A percentile compares a stretch with the other conserved stretches of the same genome.
Conservation (phyloP, 805 yeast genomes). For the Candida ovalis region DNA sequence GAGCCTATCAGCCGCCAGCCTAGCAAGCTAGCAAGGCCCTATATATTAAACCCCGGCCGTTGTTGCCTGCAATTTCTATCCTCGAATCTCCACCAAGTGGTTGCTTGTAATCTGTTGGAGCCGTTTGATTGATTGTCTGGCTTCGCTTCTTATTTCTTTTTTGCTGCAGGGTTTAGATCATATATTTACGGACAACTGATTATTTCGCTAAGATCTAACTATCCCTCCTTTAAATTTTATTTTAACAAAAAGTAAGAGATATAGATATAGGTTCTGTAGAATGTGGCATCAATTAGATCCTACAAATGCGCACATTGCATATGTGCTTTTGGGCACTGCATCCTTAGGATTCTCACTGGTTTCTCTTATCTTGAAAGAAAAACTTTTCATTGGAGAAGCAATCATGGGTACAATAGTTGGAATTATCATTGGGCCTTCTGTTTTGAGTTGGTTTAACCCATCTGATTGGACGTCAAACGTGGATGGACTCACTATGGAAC, state of each 20-base stretch:
- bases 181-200: too few species aligned
- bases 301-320: conserved; percentile 70
- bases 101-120: not conserved
- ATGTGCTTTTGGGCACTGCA: conserved; percentile 83
- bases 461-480: conserved; percentile 58
- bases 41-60: too few species aligned
- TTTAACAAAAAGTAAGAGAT: too few species aligned
- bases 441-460: conserved; percentile 80
- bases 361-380: conserved; percentile 79
- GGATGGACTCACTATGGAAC: conserved; percentile 77
- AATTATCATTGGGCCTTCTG: conserved; percentile 83
- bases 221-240: too few species aligned
- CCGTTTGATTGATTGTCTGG: too few species aligned
- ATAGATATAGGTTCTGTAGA: too few species aligned
- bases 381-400: conserved; percentile 86
- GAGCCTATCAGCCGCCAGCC: too few species aligned
- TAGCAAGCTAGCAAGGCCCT: too few species aligned
- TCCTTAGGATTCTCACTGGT: conserved; percentile 75
- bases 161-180: too few species aligned
- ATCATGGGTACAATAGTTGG: conserved; percentile 85
- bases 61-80: not conserved
- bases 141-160: too few species aligned
- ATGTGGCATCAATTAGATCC: conserved; percentile 22
- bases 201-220: too few species aligned
- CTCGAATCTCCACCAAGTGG: not conserved